Evolutionary conservation across 306 rosid genomes (phyloP).

Genomic region (Trifolium repens): DNA sequence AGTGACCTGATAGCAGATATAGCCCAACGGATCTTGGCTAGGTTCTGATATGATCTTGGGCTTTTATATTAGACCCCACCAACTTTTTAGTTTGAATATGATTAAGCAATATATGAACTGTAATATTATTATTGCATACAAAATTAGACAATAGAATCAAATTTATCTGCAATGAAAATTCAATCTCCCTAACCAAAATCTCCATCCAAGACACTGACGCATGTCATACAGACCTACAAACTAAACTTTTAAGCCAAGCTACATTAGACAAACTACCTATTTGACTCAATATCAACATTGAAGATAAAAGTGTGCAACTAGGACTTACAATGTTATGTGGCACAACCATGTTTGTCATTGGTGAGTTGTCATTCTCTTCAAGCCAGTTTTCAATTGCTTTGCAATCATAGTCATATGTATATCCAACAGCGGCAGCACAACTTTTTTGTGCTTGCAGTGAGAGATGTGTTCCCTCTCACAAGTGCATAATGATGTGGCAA

Average conservation of each 20-base stretch:
- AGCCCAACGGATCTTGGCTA: too few species aligned
- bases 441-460: too few species aligned
- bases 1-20: too few species aligned
- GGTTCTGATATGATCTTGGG: too few species aligned
- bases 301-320: conserved; percentile 78
- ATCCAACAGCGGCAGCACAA: conserved; percentile 91
- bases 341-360: conserved; percentile 75
- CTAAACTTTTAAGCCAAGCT: conserved; percentile 10
- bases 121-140: background rate
- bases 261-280: conserved; percentile 1
- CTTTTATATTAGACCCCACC: too few species aligned
- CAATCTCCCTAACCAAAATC: conserved; percentile 18
- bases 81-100: too few species aligned
- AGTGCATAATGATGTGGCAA: too few species aligned
- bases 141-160: conserved; percentile 21
- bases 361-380: conserved; percentile 66
- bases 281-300: conserved; percentile 7
- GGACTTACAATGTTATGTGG: conserved; percentile 71
- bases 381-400: conserved; percentile 24
- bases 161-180: conserved; percentile 37
- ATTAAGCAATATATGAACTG: too few species aligned
- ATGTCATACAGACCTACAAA: background rate
- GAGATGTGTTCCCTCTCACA: too few species aligned
- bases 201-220: too few species aligned
- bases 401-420: conserved; percentile 40